Evolutionary conservation across 1,139 yeast genomes (phyloP).

Genomic region (Hanseniaspora gamundiae): DNA sequence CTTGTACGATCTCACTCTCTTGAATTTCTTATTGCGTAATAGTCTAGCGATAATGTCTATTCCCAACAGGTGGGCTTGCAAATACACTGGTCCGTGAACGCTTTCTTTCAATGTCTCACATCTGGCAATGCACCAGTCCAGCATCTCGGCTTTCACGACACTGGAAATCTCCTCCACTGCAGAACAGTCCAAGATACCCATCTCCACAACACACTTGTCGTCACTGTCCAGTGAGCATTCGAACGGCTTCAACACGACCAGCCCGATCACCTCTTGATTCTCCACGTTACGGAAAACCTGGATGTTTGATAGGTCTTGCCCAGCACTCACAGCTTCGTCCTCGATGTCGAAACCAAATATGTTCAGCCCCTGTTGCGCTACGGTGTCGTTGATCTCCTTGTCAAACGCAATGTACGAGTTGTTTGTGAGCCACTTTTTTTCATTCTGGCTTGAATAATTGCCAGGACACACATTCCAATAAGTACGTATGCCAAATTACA

Average conservation of each 20-base stretch:
- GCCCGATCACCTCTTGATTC: not conserved
- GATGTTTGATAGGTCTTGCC: not conserved
- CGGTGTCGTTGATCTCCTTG: not conserved
- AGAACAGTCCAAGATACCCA: not conserved
- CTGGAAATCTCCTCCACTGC: not conserved
- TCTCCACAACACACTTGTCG: not conserved
- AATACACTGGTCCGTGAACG: not conserved
- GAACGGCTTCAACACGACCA: not conserved
- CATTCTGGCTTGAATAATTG: not conserved
- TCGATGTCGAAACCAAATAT: not conserved
- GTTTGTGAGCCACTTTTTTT: not conserved
- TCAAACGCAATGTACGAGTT: not conserved
- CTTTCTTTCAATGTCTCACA: not conserved
- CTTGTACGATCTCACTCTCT: not conserved
- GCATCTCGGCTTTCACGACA: not conserved
- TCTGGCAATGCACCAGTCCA: not conserved
- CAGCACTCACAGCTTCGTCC: not conserved
- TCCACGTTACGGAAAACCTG: conserved; percentile 1
- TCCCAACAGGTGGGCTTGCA: not conserved
- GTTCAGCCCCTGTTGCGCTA: not conserved
- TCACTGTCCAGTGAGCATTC: not conserved
- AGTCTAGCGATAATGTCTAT: not conserved
- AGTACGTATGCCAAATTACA: not conserved
- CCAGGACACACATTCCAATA: not conserved
- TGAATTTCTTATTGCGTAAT: not conserved